Base-by-base conservation (phyloP, 306 rosid genomes). In the Hippophae tibetana region DNA sequence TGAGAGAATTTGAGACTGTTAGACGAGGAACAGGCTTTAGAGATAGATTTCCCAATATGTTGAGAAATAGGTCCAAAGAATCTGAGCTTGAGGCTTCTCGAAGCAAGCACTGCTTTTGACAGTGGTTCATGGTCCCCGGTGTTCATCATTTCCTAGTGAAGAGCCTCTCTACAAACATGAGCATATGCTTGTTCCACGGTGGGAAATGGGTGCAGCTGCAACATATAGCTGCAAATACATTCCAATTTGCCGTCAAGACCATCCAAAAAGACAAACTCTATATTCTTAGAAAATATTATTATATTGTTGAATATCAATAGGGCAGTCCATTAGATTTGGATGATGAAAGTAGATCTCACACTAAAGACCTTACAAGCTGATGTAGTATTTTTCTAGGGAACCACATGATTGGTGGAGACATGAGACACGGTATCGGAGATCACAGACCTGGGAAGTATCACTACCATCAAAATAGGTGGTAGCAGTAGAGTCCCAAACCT, bases 291-390 rank as follows among this genome's bases (percentile, higher is more conserved):
- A 0, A 9, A 45, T 13, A 1, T 13, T 3, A 12, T 57, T 56
- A 10, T 48, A 66, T 0, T 2, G n/a, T 5, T 40, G 49, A 0
- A 58, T 67, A n/a, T 57, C 52, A 10, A 0, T 1, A 1, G 13
- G 43, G 50, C 58, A 67, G 3, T 58, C 13, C 57, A 67, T 67
- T 9, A 38, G 64, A 40, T 67, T 57, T 5, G 58, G 52, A 0
- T 52, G 13, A 6, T 38, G 43, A 42, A 67, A 67, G 1, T 67
- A 50, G 3, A 67, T 67, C 31, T 67, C 64, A 4, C 64, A 5
- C 64, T 44, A 67, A 5, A 66, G 42, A 6, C 44, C 58, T 9
- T 58, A 44, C 3, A 54, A n/a, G 3, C 54, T 10, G 7, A 9
- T 64, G 25, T 42, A 64, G 7, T 64, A 64, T 25, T 53, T 64